Evolutionary conservation across 768 basidiomycete genomes (phyloP), one percentile per base, ranked within the genome.

Genomic region (Lepiota venenata): DNA sequence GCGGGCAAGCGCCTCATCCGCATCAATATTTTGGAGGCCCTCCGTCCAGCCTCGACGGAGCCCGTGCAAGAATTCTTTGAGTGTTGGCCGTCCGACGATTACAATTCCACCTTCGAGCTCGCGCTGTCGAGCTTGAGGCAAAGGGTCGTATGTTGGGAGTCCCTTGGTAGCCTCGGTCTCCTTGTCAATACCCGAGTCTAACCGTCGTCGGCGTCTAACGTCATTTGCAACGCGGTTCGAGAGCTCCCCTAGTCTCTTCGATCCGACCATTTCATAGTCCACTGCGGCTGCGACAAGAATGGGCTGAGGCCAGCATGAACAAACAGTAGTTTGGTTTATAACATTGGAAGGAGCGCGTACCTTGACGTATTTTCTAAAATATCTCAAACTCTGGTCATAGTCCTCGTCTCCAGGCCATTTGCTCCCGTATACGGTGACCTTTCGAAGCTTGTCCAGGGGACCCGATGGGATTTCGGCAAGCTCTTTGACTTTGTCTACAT

Each of bases 351-450:
- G 50, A 50, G 52, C 44, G 25, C 83, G 59, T 59, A 97, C 97
- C 88, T 97, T 96, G 75, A 98, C 84, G 72, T 97, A 98, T 77
- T 91, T 93, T 69, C 91, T 88, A 76, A 98, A 98, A 75, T 93
- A 92, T 72, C 78, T 85, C 67, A 91, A 74, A 53, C 85, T 80
- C 55, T 89, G 81, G 66, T 94, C 85, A 58, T 86, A 84, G 66
- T 98, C 94, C 62, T 95, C 92, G 68, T 99, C 97, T 22, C 90
- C 94, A 0, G 95, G 95, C 85, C 94, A 97, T 69, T 90, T 91
- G 22, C 83, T 81, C 32, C 88, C 92, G 62, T 91, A 92, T 16
- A 98, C 93, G 7, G 78, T 86, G 55, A 97, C 85, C 64, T 85
- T 90, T 32, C 94, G 81, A 4, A 89, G 83, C 47, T 78, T 70